phyloP scores from a whole-genome alignment of 768 basidiomycete species.

The Boletus huronensis region DNA sequence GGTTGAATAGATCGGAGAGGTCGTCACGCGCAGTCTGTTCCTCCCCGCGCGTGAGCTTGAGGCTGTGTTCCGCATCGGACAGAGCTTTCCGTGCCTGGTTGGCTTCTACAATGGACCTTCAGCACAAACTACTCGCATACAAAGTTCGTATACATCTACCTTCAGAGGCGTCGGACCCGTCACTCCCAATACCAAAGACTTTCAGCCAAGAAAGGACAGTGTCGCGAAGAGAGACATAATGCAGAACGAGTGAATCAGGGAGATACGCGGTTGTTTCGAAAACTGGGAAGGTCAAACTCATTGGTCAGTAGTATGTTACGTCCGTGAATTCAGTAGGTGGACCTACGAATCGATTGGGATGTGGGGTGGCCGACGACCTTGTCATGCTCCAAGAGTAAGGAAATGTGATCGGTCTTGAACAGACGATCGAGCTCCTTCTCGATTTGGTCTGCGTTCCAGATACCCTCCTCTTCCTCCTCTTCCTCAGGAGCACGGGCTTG shows the following conservation, averaged over 20 bases:
- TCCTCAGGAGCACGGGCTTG: conserved; percentile 12
- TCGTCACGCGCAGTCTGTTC: conserved; percentile 54
- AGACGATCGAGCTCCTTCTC: conserved; percentile 55
- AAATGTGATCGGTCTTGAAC: conserved; percentile 64
- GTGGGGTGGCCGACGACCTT: conserved; percentile 53
- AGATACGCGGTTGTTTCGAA: conserved; percentile 79
- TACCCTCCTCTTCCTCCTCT: conserved; percentile 51
- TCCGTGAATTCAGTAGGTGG: neutral
- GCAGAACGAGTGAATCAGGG: conserved; percentile 73
- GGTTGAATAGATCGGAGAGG: conserved; percentile 61
- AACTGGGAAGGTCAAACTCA: conserved; percentile 43
- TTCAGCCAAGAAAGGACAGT: conserved; percentile 59
- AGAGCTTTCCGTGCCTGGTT: conserved; percentile 60
- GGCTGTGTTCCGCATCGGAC: conserved; percentile 57
- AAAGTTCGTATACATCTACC: conserved; percentile 29
- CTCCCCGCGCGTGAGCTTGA: conserved; percentile 51
- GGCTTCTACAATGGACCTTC: conserved; percentile 40
- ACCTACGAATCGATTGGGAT: conserved; percentile 56
- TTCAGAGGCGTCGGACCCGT: conserved; percentile 35
- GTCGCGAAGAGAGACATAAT: conserved; percentile 67
- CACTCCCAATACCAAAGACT: conserved; percentile 55
- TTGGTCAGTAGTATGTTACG: neutral
- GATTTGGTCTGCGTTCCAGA: conserved; percentile 59
- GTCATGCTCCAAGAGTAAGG: conserved; percentile 75
- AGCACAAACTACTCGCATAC: neutral